Evolutionary conservation across 148 eudicot species (phyloP).

Genomic region (Fagopyrum tataricum): DNA sequence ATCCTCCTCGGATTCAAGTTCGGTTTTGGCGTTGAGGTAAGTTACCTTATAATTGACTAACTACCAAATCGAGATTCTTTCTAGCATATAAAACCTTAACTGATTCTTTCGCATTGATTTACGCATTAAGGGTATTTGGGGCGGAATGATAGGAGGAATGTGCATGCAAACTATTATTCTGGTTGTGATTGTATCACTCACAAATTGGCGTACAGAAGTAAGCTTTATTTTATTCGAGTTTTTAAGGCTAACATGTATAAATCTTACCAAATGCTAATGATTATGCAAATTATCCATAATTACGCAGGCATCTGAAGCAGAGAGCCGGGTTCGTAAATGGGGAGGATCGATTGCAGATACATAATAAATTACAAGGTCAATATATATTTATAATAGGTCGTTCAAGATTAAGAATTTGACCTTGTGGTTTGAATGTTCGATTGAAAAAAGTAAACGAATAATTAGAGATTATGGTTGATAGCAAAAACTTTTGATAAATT

Average conservation of each 20-base stretch:
- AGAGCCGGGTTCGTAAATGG: conserved; percentile 55
- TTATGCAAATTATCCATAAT: not conserved
- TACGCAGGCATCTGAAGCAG: conserved; percentile 62
- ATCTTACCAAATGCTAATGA: not conserved
- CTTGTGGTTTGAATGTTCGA: too few species aligned
- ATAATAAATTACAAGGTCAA: conserved; percentile 1
- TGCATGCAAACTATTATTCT: conserved; percentile 55
- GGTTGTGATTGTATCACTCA: conserved; percentile 35
- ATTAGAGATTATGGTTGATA: too few species aligned
- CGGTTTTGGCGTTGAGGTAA: conserved; percentile 35
- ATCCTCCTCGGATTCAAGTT: conserved; percentile 23
- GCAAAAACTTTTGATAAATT: too few species aligned
- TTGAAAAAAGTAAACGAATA: too few species aligned
- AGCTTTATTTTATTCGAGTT: not conserved
- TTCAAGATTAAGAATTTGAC: too few species aligned
- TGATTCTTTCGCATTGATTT: too few species aligned
- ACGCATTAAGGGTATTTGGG: conserved; percentile 71
- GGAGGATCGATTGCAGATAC: conserved; percentile 49
- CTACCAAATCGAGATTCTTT: too few species aligned
- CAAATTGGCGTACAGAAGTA: conserved; percentile 75
- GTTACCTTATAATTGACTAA: too few species aligned
- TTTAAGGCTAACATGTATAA: not conserved
- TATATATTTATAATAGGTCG: too few species aligned
- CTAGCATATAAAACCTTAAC: too few species aligned
- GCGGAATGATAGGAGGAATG: conserved; percentile 80